Percentiles rank a stretch among this genome's conserved stretches.
Conservation (phyloP, 2,329 filamentous ascomycete genomes). For the Nigrospora sphaerica region DNA sequence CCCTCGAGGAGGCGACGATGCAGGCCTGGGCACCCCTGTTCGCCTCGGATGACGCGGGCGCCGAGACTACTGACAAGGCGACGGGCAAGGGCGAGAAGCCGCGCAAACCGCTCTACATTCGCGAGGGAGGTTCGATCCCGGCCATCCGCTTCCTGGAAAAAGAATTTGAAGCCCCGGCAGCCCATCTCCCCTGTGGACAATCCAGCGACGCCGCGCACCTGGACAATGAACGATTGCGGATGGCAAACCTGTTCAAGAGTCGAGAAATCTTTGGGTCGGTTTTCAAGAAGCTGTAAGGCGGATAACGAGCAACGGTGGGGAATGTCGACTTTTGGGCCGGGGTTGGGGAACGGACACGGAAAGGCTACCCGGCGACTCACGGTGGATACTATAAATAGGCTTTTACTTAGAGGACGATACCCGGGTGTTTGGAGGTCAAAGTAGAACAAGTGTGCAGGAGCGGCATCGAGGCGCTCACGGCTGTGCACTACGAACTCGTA, state of each 20-base stretch:
- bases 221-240: conserved; percentile 85
- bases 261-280: conserved; percentile 86
- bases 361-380: no score
- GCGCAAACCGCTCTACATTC: conserved; percentile 77
- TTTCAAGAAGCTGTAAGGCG: conserved; percentile 57
- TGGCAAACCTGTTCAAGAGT: conserved; percentile 84
- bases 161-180: conserved; percentile 83
- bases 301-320: background rate
- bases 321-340: background rate
- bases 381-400: no score
- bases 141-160: conserved; percentile 92
- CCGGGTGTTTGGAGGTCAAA: background rate
- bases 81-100: conserved; percentile 17
- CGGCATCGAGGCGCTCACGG: background rate
- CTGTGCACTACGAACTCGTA: background rate
- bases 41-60: conserved; percentile 4
- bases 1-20: conserved; percentile 77
- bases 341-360: no score
- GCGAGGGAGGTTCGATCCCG: conserved; percentile 92
- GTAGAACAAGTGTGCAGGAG: background rate
- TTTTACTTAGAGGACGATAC: no score
- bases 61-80: conserved; percentile 4
- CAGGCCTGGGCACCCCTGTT: conserved; percentile 68
- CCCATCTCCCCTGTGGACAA: conserved; percentile 89
- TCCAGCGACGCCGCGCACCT: conserved; percentile 91